phyloP scores from a whole-genome alignment of 2,329 filamentous ascomycete species.

The Hymenoscyphus scutula region DNA sequence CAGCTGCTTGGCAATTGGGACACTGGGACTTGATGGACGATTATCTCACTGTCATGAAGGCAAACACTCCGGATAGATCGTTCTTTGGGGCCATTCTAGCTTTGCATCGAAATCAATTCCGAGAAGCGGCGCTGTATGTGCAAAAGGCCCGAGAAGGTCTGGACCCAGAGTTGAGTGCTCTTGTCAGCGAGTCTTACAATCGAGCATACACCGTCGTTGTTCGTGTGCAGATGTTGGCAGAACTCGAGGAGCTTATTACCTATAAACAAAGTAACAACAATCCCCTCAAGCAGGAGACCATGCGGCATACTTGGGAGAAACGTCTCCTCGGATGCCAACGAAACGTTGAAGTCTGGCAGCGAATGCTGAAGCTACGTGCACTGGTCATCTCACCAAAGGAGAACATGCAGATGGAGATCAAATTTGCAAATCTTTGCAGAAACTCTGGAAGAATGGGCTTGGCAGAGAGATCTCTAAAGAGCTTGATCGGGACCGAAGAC shows the following conservation, averaged over 20 bases:
- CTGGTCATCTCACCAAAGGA: constrained; percentile 89
- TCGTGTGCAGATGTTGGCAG: constrained; percentile 96
- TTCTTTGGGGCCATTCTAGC: constrained; percentile 97
- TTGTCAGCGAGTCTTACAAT: constrained; percentile 98
- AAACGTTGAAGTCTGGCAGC: constrained; percentile 97
- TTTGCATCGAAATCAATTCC: constrained; percentile 93
- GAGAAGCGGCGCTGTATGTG: constrained; percentile 84
- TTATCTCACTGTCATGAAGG: constrained; percentile 93
- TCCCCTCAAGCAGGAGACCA: constrained; percentile 80
- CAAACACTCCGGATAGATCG: constrained; percentile 86
- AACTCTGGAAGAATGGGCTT: constrained; percentile 94
- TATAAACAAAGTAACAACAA: constrained; percentile 89
- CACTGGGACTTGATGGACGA: constrained; percentile 99
- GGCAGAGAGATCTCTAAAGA: constrained; percentile 91
- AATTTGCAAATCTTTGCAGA: constrained; percentile 95
- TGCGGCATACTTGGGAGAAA: constrained; percentile 94
- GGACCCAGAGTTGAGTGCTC: constrained; percentile 90
- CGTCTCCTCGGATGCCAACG: constrained; percentile 92
- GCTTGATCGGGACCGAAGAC: constrained; percentile 73
- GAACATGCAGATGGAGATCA: constrained; percentile 99
- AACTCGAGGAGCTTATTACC: constrained; percentile 94
- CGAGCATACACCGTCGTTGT: constrained; percentile 97
- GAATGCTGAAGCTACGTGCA: constrained; percentile 92
- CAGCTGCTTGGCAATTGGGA: constrained; percentile 91
- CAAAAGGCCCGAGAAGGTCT: constrained; percentile 89